Conservation (phyloP, 352 stramenopile genomes). For the Pilasporangium apinafurcum region DNA sequence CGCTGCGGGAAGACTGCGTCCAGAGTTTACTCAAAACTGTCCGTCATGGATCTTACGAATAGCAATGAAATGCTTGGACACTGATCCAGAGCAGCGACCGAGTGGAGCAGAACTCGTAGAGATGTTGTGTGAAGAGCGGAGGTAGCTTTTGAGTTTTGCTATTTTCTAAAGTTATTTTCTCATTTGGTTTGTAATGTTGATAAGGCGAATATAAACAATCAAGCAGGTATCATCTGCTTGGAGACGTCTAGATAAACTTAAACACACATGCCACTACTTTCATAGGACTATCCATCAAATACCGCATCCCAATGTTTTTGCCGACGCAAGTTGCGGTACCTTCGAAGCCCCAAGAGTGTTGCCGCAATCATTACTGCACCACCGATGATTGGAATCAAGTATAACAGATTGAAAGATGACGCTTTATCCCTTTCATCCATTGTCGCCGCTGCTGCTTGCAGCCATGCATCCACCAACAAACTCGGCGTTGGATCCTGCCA, state of each 20-base stretch:
- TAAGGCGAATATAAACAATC: no score
- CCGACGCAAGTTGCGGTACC: no score
- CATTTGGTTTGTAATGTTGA: no score
- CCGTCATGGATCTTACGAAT: constrained; percentile 27
- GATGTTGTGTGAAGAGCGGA: no score
- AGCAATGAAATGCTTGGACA: constrained; percentile 32
- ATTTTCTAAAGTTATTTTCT: no score
- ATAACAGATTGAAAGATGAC: not conserved
- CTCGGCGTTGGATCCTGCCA: not conserved
- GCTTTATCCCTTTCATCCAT: no score
- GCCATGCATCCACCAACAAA: constrained; percentile 1
- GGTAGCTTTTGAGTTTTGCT: no score
- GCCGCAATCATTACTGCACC: not conserved
- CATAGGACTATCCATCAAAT: no score
- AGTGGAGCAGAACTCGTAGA: constrained; percentile 28
- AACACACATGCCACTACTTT: no score
- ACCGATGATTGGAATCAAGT: constrained; percentile 1
- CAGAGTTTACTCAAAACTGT: constrained; percentile 28
- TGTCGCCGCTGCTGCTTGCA: not conserved
- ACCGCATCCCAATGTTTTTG: no score
- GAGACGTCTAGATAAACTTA: no score
- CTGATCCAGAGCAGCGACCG: constrained; percentile 27
- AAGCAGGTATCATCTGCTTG: no score
- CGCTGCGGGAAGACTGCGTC: constrained; percentile 27
- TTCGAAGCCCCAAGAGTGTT: not conserved